These are phyloP conservation scores for Saccharomyces hybrid DNA, from an alignment of 1,139 yeast species.

Conservation along the genomic window DNA sequence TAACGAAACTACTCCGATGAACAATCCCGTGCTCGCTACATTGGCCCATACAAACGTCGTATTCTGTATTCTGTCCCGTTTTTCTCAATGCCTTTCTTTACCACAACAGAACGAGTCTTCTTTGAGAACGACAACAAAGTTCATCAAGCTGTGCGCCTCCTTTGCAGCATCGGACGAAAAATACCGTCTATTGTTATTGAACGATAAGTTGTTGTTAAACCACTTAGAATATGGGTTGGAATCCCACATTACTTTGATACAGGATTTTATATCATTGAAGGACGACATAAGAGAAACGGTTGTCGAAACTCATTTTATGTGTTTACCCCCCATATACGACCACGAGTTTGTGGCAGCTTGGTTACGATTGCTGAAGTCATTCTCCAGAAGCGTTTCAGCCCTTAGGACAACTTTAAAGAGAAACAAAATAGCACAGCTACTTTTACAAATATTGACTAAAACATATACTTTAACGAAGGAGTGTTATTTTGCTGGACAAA, in stretches of 20 bases:
- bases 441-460: conserved; percentile 37
- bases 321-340: conserved; percentile 24
- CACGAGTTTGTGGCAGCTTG: conserved; percentile 22
- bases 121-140: conserved; percentile 16
- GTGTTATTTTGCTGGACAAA: conserved; percentile 24
- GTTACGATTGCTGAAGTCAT: conserved; percentile 48
- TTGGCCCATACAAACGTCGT: conserved; percentile 21
- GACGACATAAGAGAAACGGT: conserved; percentile 6
- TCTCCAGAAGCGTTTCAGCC: conserved; percentile 66
- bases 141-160: conserved; percentile 24
- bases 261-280: conserved; percentile 16
- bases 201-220: conserved; percentile 17
- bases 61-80: conserved; percentile 22
- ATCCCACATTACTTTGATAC: conserved; percentile 17
- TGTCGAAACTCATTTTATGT: not conserved
- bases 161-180: conserved; percentile 27
- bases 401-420: conserved; percentile 63
- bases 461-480: conserved; percentile 20
- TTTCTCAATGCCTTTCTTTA: conserved; percentile 19
- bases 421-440: conserved; percentile 44
- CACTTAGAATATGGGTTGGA: conserved; percentile 22
- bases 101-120: conserved; percentile 14
- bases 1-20: conserved; percentile 20
- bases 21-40: conserved; percentile 23
- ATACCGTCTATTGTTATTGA: conserved; percentile 20